Evolutionary conservation across 805 yeast genomes (phyloP), one percentile per base, ranked within the genome.

Genomic region (Tetrapisispora namnaoensis): DNA sequence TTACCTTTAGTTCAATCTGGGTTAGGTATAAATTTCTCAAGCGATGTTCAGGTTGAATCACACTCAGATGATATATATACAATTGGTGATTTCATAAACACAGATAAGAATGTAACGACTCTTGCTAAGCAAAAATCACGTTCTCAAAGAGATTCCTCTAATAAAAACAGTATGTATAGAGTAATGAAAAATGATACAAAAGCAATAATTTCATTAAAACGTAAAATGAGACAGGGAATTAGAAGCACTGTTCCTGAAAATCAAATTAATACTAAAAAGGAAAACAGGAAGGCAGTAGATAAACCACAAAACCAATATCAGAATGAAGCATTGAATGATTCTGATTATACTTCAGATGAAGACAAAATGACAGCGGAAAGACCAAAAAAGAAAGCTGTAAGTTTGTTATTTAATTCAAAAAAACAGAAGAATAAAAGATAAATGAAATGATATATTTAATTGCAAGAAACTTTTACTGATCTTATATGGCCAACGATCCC

Each of bases 191-290:
- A 60, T 46, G 70, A 66, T 47, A 62, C 68, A 3, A 58, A 56
- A 41, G 69, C 70, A 0, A 66, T 66, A 63, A 52, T 60, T 13
- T 66, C 69, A 1, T 53, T 66, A 37, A 66, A 66, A 50, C 51
- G 63, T 36, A 66, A 62, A 55, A 59, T 66, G 58, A 56, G 64
- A 38, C 54, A 57, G 27, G 54, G 54, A 2, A 50, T 55, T 17
- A 49, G 58, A 47, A n/a, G 27, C 3, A 32, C 18, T 18, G 27
- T 11, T 4, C 7, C n/a, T 30, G 34, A 17, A 22, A n/a, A 28
- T 3, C 18, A 20, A 17, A 27, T 2, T 10, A 30, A n/a, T n/a
- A 9, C n/a, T n/a, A 39, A 21, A 27, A 9, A 28, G 16, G 11
- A 13, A 2, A 20, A 28, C 17, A 8, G 11, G 16, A 32, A 37